Evolutionary conservation across 2,329 filamentous ascomycete species (phyloP), one percentile per base, ranked within the genome.

Genomic region (Pestalotiopsis sp.): DNA sequence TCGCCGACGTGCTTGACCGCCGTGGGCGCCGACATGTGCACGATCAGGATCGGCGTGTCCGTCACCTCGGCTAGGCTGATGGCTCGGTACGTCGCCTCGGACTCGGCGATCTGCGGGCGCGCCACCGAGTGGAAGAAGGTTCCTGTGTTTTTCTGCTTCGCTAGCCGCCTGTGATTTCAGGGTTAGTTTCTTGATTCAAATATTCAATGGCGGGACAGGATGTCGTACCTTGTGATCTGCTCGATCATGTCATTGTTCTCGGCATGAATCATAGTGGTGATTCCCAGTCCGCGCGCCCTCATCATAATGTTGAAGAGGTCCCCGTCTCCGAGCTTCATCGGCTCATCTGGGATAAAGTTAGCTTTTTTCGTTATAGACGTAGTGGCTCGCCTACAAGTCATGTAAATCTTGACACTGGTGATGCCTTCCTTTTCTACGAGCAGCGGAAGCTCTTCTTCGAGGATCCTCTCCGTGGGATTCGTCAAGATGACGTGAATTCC

Each of bases 31-130:
- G 80, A 83, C 75, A 87, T 82, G 73, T 87, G 86, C 52, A 88
- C 86, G 39, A 88, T 81, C 49, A 88, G 74, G 62, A 88, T 85
- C 0, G 86, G 86, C 0, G 82, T 81, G 69, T 87, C 82, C 3
- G 83, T 82, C 9, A 88, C 76, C 69, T 84, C 81, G 0, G 84
- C 81, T 0, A 88, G 76, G 2, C 81, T 79, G 67, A 88, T 87
- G 59, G 83, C 84, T 6, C 86, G 82, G 73, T 87, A 82, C 4
- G 79, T 83, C 4, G 85, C 85, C 74, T 87, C 84, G 68, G 80
- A 77, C 79, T 87, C 81, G 27, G 83, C 82, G 59, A 83, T 75
- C 45, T 82, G 79, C 0, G 84, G 84, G 3, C 83, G 77, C 6
- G 83, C 81, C 2, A 82, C 79, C 3, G 81, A 81, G 71, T 86